phyloP scores from a whole-genome alignment of 106 monocot species.

The Phalaenopsis aphrodite region DNA sequence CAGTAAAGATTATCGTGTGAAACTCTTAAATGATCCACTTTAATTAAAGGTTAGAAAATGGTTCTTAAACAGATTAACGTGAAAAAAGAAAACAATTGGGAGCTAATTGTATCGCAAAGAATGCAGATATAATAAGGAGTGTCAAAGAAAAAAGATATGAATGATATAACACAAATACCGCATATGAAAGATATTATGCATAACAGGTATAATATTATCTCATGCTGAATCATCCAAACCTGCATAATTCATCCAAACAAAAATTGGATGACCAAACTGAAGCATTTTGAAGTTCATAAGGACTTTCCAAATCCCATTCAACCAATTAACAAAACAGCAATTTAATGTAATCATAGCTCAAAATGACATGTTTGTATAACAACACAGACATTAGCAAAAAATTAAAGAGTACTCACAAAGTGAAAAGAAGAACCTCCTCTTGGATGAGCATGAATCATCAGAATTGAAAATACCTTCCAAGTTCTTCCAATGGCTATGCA shows the following conservation, averaged over 20 bases:
- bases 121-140: not conserved
- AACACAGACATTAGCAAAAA: not conserved
- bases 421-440: conserved; percentile 66
- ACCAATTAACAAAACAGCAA: not conserved
- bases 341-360: not conserved
- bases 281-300: not conserved
- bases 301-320: not conserved
- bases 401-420: conserved; percentile 53
- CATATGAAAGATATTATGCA: too few relatives aligned
- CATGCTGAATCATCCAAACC: too few relatives aligned
- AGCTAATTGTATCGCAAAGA: not conserved
- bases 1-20: not conserved
- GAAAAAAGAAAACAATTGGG: too few relatives aligned
- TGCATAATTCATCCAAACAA: too few relatives aligned
- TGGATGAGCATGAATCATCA: conserved; percentile 38
- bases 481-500: conserved; percentile 63
- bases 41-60: too few relatives aligned
- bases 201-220: too few relatives aligned
- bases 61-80: too few relatives aligned
- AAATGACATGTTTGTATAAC: not conserved
- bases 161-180: not conserved
- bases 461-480: conserved; percentile 26
- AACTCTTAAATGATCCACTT: too few relatives aligned
- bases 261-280: too few relatives aligned
- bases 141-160: not conserved